A percentile compares a stretch with the other conserved stretches of the same genome.
These are phyloP conservation scores for Lyophyllum semitale DNA, from an alignment of 768 basidiomycete species.

Conservation along the genomic window DNA sequence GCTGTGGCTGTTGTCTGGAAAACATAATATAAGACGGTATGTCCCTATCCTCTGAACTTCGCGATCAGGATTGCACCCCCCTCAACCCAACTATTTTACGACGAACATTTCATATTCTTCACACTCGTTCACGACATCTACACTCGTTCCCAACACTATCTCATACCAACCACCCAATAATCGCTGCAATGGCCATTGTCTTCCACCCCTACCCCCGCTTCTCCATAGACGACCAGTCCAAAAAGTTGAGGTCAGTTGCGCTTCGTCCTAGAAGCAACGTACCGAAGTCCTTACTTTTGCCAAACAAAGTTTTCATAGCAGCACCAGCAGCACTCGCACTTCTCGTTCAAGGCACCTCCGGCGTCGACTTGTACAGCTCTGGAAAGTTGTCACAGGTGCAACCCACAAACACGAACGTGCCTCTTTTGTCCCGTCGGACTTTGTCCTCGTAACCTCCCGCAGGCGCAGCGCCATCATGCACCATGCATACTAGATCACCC, in stretches of 20 bases:
- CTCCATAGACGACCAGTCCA: slow-evolving; percentile 26
- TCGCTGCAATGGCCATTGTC: slow-evolving; percentile 22
- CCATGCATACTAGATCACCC: background rate
- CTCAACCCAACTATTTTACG: background rate
- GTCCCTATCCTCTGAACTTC: background rate
- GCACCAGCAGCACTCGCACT: slow-evolving; percentile 7
- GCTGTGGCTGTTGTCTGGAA: slow-evolving; percentile 10
- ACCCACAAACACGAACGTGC: slow-evolving; percentile 53
- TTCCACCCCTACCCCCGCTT: slow-evolving; percentile 25
- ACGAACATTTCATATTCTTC: background rate
- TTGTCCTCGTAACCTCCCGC: slow-evolving; percentile 59
- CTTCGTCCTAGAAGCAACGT: background rate
- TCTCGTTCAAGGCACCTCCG: slow-evolving; percentile 50
- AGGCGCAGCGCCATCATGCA: slow-evolving; percentile 51
- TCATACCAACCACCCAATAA: slow-evolving; percentile 2
- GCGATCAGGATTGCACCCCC: slow-evolving; percentile 12
- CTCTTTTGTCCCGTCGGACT: slow-evolving; percentile 59
- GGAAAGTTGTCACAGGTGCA: slow-evolving; percentile 61
- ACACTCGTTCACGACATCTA: background rate
- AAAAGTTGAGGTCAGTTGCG: slow-evolving; percentile 6
- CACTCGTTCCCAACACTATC: background rate
- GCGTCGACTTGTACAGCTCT: slow-evolving; percentile 58
- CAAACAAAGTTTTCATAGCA: slow-evolving; percentile 6
- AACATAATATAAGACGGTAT: background rate
- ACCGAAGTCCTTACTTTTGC: background rate